Evolutionary conservation across 331 rosid genomes (phyloP).

Genomic region (Rhamnella rubrinervis): DNA sequence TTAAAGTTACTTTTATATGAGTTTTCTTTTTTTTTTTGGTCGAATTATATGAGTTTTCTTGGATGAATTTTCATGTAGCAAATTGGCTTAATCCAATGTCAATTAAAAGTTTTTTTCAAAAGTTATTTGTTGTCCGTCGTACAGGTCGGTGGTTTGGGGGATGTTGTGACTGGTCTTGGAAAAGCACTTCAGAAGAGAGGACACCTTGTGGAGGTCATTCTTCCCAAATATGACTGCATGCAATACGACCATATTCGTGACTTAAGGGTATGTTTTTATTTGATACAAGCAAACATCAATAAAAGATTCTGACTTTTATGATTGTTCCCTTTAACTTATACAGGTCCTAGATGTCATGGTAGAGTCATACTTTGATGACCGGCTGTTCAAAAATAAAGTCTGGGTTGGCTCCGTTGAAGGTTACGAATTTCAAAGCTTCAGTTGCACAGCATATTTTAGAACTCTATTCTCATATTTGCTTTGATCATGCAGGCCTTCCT

Average conservation of each 20-base stretch:
- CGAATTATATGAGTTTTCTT: slow-evolving; percentile 1
- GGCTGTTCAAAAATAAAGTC: slow-evolving; percentile 74
- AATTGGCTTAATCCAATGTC: neutral
- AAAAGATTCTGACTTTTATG: slow-evolving; percentile 20
- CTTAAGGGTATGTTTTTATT: slow-evolving; percentile 60
- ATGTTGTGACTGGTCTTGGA: slow-evolving; percentile 83
- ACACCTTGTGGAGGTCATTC: slow-evolving; percentile 88
- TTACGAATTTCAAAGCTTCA: slow-evolving; percentile 23
- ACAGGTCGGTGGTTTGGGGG: slow-evolving; percentile 98
- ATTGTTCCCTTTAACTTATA: slow-evolving; percentile 22
- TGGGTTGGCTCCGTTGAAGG: slow-evolving; percentile 98
- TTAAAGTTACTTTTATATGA: neutral
- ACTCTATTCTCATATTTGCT: slow-evolving; percentile 26
- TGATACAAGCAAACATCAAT: slow-evolving; percentile 9
- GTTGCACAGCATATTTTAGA: slow-evolving; percentile 16
- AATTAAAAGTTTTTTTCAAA: neutral
- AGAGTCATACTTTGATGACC: slow-evolving; percentile 85
- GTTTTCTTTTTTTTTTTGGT: too few relatives aligned
- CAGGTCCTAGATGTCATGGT: slow-evolving; percentile 71
- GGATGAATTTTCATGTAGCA: neutral
- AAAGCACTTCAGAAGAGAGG: slow-evolving; percentile 93
- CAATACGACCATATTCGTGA: slow-evolving; percentile 56
- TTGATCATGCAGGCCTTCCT: slow-evolving; percentile 75
- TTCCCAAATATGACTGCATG: slow-evolving; percentile 97
- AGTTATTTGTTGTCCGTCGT: slow-evolving; percentile 20